These are phyloP conservation scores for Suillus cothurnatus DNA, from an alignment of 768 basidiomycete genomes.

Conservation along the genomic window DNA sequence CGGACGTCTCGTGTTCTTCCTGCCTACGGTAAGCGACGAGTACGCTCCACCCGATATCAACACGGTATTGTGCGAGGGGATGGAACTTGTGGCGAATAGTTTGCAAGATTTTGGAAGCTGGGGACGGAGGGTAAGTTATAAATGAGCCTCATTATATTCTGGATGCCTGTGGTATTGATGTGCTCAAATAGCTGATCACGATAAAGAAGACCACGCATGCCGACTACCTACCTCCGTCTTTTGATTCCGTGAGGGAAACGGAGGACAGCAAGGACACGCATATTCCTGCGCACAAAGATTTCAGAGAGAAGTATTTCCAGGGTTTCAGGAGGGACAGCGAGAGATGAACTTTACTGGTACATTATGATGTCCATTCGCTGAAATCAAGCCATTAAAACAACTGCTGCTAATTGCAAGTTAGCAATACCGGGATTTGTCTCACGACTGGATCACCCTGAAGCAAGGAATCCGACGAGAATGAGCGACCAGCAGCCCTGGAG, in stretches of 20 bases:
- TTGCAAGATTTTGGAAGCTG: constrained; percentile 94
- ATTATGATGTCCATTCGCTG: not conserved
- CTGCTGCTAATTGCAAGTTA: not conserved
- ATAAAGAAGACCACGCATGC: constrained; percentile 67
- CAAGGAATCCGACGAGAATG: not conserved
- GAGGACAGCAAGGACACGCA: constrained; percentile 32
- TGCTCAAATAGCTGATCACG: constrained; percentile 77
- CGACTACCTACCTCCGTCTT: constrained; percentile 54
- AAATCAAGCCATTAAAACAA: not conserved
- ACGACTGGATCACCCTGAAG: not conserved
- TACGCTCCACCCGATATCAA: constrained; percentile 88
- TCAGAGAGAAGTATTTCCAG: constrained; percentile 85
- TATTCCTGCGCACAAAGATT: constrained; percentile 86
- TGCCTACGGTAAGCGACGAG: constrained; percentile 90
- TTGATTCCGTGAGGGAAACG: constrained; percentile 36
- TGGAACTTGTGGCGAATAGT: constrained; percentile 87
- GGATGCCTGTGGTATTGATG: constrained; percentile 7
- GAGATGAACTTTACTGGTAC: constrained; percentile 6
- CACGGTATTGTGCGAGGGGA: constrained; percentile 77
- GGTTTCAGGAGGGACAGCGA: constrained; percentile 60
- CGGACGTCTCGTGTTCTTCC: constrained; percentile 93
- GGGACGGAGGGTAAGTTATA: constrained; percentile 78
- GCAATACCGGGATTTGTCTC: not conserved
- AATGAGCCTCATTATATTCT: constrained; percentile 4
- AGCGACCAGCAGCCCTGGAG: not conserved